A percentile compares a stretch with the other conserved stretches of the same genome.
phyloP scores from a whole-genome alignment of 306 rosid species.

The Cucumis melo region DNA sequence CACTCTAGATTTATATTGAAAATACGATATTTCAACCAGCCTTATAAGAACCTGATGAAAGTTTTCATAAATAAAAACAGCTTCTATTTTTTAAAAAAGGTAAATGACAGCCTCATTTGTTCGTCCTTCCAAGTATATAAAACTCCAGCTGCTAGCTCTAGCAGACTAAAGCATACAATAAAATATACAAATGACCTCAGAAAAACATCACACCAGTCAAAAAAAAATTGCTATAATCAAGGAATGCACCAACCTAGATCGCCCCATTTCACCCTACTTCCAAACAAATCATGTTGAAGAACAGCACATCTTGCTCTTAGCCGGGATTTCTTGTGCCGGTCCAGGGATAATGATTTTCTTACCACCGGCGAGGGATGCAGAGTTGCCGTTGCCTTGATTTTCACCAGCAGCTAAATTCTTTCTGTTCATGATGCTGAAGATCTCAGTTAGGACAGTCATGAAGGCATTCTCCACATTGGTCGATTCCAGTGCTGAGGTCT shows the following conservation, averaged over 20 bases:
- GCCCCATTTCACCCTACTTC: neutral
- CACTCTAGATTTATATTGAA: neutral
- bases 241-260: conserved; percentile 3
- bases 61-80: neutral
- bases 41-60: neutral
- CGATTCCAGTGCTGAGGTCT: conserved; percentile 78
- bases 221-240: conserved; percentile 33
- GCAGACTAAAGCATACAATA: conserved; percentile 26
- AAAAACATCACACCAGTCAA: conserved; percentile 35
- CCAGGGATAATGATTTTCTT: conserved; percentile 74
- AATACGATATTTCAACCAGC: neutral
- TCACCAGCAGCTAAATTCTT: conserved; percentile 57
- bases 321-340: conserved; percentile 75
- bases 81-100: neutral
- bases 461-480: conserved; percentile 88
- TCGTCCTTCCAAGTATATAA: conserved; percentile 11
- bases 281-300: conserved; percentile 16
- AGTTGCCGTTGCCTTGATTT: conserved; percentile 53
- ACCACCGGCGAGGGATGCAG: conserved; percentile 58
- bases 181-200: conserved; percentile 28
- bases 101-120: neutral
- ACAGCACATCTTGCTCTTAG: conserved; percentile 58
- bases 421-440: conserved; percentile 72
- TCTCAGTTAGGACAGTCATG: conserved; percentile 72
- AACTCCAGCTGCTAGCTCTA: conserved; percentile 18